phyloP scores from a whole-genome alignment of 345 rosid species.

The Gynandropsis gynandra region DNA sequence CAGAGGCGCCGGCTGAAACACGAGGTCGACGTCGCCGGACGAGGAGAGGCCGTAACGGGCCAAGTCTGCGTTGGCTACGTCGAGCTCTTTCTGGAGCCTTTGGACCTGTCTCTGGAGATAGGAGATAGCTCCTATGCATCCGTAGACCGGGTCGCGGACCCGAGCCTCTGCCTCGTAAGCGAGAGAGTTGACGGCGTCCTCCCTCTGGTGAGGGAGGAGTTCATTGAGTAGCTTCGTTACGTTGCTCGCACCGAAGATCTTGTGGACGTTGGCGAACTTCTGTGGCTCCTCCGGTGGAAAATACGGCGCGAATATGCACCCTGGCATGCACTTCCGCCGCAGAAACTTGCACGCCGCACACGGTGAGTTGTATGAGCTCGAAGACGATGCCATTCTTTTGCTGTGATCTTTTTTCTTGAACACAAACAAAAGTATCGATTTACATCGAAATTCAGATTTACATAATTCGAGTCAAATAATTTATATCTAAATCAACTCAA shows the following conservation, averaged over 20 bases:
- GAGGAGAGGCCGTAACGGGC: constrained; percentile 51
- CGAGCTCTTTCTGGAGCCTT: constrained; percentile 88
- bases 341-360: constrained; percentile 96
- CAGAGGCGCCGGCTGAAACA: constrained; percentile 22
- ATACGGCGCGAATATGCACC: constrained; percentile 91
- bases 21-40: constrained; percentile 25
- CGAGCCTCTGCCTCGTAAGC: constrained; percentile 96
- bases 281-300: constrained; percentile 97
- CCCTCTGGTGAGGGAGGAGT: constrained; percentile 83
- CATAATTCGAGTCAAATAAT: too few relatives aligned
- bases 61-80: constrained; percentile 73
- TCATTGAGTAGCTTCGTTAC: constrained; percentile 86
- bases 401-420: neutral
- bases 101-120: constrained; percentile 88
- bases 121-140: constrained; percentile 85
- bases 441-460: too few relatives aligned
- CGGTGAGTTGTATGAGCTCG: constrained; percentile 88
- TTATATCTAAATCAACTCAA: too few relatives aligned
- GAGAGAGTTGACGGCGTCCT: constrained; percentile 89
- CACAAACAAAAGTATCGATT: too few relatives aligned
- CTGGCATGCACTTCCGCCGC: constrained; percentile 87
- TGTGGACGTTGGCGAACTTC: constrained; percentile 88
- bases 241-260: constrained; percentile 94
- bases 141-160: constrained; percentile 84
- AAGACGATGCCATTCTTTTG: constrained; percentile 32